Conservation (phyloP, 371 early-diverging fungal genomes). For the Nematocida parisii region DNA sequence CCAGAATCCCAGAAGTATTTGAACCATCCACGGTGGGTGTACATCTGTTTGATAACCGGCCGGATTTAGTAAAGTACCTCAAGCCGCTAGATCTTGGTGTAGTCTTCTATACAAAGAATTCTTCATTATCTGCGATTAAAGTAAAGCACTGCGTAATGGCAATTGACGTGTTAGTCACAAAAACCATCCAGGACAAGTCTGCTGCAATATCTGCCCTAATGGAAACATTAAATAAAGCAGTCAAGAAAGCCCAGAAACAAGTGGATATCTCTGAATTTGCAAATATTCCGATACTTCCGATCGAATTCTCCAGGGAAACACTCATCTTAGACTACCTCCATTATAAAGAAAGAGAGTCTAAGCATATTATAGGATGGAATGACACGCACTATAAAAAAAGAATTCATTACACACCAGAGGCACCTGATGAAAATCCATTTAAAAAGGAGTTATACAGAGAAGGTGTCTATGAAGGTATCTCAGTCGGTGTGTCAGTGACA, state of each 20-base stretch:
- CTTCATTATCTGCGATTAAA: neutral
- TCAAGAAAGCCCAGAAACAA: neutral
- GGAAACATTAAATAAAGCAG: neutral
- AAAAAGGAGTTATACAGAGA: slow-evolving; percentile 49
- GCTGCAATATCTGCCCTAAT: neutral
- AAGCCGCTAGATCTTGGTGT: neutral
- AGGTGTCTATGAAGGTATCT: slow-evolving; percentile 46
- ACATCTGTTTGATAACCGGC: neutral
- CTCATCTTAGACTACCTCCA: slow-evolving; percentile 20
- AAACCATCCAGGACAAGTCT: neutral
- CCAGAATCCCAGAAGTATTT: neutral
- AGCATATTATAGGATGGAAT: slow-evolving; percentile 48
- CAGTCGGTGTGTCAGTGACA: slow-evolving; percentile 12
- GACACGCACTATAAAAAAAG: neutral
- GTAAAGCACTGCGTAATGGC: neutral
- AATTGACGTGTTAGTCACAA: neutral
- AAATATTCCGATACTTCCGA: slow-evolving; percentile 5
- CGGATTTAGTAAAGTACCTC: neutral
- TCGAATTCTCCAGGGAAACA: neutral
- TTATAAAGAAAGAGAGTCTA: slow-evolving; percentile 29
- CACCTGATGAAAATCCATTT: slow-evolving; percentile 12
- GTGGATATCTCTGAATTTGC: slow-evolving; percentile 1
- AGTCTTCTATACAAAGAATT: slow-evolving; percentile 7
- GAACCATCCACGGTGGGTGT: neutral
- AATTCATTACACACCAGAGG: slow-evolving; percentile 22